Evolutionary conservation across 2,329 filamentous ascomycete genomes (phyloP), one percentile per base, ranked within the genome.

Genomic region (Clathrospora elynae): DNA sequence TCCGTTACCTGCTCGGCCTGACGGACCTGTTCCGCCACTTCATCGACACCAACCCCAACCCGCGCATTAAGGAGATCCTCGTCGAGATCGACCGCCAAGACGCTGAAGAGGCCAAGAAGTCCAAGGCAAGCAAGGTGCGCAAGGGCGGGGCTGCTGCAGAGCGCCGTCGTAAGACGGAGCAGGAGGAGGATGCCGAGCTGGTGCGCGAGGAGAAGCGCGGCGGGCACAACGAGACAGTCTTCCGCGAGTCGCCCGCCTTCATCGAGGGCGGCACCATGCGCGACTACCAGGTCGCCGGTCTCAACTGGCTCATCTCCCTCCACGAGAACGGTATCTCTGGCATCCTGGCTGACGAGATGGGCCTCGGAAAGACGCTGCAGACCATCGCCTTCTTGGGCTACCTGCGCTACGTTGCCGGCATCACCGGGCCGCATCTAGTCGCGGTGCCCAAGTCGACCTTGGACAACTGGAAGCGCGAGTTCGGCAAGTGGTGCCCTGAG

Each of bases 241-340:
- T 99, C 72, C 84, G 92, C 49, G 93, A 97, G 49, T 97, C 92
- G 2, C 93, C 93, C 9, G 73, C 85, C n/a, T 99, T 88, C 67
- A 85, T 99, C 51, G 75, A 95, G 11, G 87, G 78, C 38, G 85
- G 93, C 30, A 77, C 82, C 43, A 96, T 99, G 90, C 85, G 93
- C 66, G 93, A 99, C 71, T 99, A 99, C 72, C 93, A 99, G 71
- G 79, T 99, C 58, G 88, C 89, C 22, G 93, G 93, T 55, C 78
- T 99, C 56, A 99, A 99, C 71, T 99, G 93, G 93, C 81, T 99
- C 31, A 90, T 99, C 58, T 97, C 91, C 9, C 80, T 99, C 5
- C 93, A 99, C 63, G 93, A 99, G 72, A 99, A 99, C 63, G 93
- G 93, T 76, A 99, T 99, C 56, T 97, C 92, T 13, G 93, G 93